phyloP scores from a whole-genome alignment of 495 filamentous ascomycete species.

The Paragyromitra xinjiangensis region DNA sequence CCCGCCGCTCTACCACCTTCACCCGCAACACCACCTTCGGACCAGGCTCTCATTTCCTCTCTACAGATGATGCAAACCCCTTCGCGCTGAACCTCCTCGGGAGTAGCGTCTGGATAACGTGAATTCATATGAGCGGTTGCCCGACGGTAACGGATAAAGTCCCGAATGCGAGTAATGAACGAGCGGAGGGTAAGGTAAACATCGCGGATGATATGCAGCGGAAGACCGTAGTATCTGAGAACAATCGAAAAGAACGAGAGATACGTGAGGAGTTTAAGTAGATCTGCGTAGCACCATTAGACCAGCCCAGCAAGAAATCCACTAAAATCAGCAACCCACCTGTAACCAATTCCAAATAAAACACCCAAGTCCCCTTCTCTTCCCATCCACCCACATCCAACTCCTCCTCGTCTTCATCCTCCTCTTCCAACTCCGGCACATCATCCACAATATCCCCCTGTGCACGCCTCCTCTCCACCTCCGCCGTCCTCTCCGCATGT shows the following conservation, averaged over 20 bases:
- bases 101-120: constrained; percentile 88
- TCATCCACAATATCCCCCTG: constrained; percentile 62
- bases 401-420: constrained; percentile 88
- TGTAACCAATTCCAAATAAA: constrained; percentile 85
- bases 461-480: constrained; percentile 59
- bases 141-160: constrained; percentile 86
- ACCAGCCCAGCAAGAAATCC: not conserved
- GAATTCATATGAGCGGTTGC: constrained; percentile 91
- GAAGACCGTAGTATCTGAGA: constrained; percentile 90
- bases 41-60: constrained; percentile 89
- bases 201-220: constrained; percentile 95
- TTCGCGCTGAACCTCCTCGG: constrained; percentile 82
- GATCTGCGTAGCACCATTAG: constrained; percentile 65
- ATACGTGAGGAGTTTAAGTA: constrained; percentile 89
- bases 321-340: constrained; percentile 60
- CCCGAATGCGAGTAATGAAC: constrained; percentile 84
- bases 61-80: constrained; percentile 98
- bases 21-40: constrained; percentile 60
- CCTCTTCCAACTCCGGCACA: constrained; percentile 59
- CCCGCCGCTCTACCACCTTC: constrained; percentile 58
- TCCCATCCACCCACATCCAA: constrained; percentile 97
- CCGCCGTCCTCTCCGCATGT: constrained; percentile 66
- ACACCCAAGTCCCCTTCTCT: constrained; percentile 90
- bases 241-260: constrained; percentile 91
- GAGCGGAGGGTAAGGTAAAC: constrained; percentile 91